Percentiles rank a stretch among this genome's conserved stretches.
These are phyloP conservation scores for Alternaria sp. DNA, from an alignment of 2,329 filamentous ascomycete species.

Conservation along the genomic window DNA sequence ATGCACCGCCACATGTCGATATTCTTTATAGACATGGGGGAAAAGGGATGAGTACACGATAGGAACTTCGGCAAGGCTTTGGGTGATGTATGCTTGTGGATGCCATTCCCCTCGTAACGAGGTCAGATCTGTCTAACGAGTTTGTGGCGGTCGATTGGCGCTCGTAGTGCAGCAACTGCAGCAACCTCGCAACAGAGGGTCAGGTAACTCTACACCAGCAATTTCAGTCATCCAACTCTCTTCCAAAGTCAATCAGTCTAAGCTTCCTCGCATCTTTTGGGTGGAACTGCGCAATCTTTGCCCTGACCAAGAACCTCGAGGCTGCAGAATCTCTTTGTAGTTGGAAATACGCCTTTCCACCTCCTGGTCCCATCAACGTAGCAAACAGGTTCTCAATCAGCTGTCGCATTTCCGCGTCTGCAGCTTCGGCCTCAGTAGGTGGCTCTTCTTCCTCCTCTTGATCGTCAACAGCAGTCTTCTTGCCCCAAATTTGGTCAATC, in stretches of 20 bases:
- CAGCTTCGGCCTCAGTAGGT: conserved; percentile 58
- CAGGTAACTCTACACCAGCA: neutral
- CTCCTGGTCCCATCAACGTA: conserved; percentile 47
- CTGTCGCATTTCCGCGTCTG: conserved; percentile 58
- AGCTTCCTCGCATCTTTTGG: conserved; percentile 62
- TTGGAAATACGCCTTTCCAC: conserved; percentile 57
- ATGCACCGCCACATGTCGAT: conserved; percentile 19
- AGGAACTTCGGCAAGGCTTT: conserved; percentile 2
- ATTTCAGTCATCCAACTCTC: conserved; percentile 49
- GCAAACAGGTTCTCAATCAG: conserved; percentile 59
- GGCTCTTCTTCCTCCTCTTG: conserved; percentile 35
- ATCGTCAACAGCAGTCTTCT: conserved; percentile 32
- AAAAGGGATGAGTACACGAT: neutral
- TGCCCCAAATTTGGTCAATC: conserved; percentile 62
- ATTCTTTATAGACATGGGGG: neutral
- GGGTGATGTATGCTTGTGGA: neutral
- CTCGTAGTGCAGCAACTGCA: neutral
- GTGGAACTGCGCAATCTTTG: conserved; percentile 66
- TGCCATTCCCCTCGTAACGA: neutral
- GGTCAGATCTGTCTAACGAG: neutral
- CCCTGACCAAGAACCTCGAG: conserved; percentile 62
- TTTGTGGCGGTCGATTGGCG: neutral
- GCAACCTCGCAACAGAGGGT: neutral
- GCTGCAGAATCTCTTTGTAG: conserved; percentile 62
- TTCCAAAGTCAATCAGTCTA: conserved; percentile 63